phyloP scores from a whole-genome alignment of 352 stramenopile genomes.

The Globisporangium polare region DNA sequence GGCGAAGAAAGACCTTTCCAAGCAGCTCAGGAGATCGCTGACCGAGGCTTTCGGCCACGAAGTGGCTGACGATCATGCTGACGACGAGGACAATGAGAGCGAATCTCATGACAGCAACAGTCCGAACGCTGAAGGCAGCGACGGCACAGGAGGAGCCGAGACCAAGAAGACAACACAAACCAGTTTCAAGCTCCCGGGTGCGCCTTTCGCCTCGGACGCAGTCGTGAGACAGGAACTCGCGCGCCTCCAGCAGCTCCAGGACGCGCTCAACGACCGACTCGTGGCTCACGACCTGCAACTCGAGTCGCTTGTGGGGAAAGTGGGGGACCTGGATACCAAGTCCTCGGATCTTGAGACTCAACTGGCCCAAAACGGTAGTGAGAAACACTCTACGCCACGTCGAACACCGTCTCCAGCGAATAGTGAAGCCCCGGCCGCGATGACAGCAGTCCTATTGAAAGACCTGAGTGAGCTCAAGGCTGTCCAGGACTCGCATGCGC shows the following conservation, averaged over 20 bases:
- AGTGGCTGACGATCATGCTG: slow-evolving; percentile 21
- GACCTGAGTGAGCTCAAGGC: slow-evolving; percentile 44
- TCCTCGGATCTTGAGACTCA: slow-evolving; percentile 12
- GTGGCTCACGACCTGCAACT: slow-evolving; percentile 33
- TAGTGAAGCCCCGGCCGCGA: slow-evolving; percentile 9
- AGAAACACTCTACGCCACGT: not conserved
- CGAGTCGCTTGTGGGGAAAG: slow-evolving; percentile 26
- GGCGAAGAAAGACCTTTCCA: slow-evolving; percentile 40
- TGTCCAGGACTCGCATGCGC: slow-evolving; percentile 32
- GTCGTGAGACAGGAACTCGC: slow-evolving; percentile 40
- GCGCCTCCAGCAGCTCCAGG: slow-evolving; percentile 36
- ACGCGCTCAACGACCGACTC: slow-evolving; percentile 31
- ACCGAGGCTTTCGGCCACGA: slow-evolving; percentile 37
- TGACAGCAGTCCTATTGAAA: slow-evolving; percentile 27
- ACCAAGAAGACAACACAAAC: not conserved
- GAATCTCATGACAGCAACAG: not conserved
- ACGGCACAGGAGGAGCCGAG: not conserved
- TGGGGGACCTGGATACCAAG: slow-evolving; percentile 28
- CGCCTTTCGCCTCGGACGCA: slow-evolving; percentile 36
- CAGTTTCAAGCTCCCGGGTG: slow-evolving; percentile 20
- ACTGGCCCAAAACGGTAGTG: not conserved
- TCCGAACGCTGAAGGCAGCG: not conserved
- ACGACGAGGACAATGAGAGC: slow-evolving; percentile 18
- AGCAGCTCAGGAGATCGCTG: slow-evolving; percentile 41
- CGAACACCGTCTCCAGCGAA: not conserved